These are phyloP conservation scores for Hansenula lynferdii DNA, from an alignment of 1,139 yeast genomes.

Conservation along the genomic window DNA sequence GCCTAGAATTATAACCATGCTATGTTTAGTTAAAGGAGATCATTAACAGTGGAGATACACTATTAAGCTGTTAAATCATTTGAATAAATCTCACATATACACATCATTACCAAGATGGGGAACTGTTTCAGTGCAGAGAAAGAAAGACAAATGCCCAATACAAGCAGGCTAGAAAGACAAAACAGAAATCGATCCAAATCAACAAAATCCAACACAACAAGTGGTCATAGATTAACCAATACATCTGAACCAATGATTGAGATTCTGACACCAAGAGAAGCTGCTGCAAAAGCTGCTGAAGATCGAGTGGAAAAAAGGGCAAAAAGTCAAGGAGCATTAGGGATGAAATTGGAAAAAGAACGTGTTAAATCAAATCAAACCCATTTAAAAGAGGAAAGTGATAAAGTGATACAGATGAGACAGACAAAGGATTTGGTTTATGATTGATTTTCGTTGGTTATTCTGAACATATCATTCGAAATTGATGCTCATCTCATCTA, in stretches of 20 bases:
- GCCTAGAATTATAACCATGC: no score
- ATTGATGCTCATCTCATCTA: background rate
- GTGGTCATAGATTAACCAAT: background rate
- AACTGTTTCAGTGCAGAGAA: background rate
- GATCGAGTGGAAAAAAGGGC: constrained; percentile 10
- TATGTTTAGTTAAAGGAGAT: no score
- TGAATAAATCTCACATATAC: background rate
- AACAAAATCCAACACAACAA: background rate
- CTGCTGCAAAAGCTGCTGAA: constrained; percentile 68
- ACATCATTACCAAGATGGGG: constrained; percentile 18
- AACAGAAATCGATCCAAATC: background rate
- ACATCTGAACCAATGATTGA: constrained; percentile 56
- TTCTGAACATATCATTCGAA: no score
- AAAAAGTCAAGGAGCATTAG: constrained; percentile 19
- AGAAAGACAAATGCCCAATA: background rate
- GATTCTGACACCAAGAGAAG: constrained; percentile 93
- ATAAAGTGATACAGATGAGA: constrained; percentile 9
- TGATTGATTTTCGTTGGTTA: constrained; percentile 17
- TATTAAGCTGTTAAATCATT: no score
- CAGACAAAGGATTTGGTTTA: constrained; percentile 18
- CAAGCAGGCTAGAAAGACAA: background rate
- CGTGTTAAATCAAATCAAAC: constrained; percentile 15
- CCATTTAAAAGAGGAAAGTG: constrained; percentile 15
- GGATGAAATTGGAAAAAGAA: constrained; percentile 23
- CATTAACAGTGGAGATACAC: no score